Evolutionary conservation across 2,329 filamentous ascomycete species (phyloP).

Genomic region (Albifimbria verrucaria): DNA sequence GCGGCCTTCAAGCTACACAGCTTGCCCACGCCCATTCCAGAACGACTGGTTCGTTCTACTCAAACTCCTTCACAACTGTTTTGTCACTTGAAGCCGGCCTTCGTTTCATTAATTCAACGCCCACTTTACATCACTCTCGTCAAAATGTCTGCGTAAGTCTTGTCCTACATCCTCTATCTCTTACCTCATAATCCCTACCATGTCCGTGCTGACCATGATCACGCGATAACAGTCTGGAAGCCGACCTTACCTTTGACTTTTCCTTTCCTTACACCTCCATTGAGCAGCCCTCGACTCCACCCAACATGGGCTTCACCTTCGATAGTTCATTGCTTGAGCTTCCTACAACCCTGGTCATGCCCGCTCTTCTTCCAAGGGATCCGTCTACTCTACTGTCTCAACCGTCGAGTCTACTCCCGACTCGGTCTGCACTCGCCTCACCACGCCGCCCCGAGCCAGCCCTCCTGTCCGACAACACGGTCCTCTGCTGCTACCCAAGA

Average conservation of each 20-base stretch:
- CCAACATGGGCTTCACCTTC: constrained; percentile 43
- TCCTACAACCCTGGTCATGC: constrained; percentile 51
- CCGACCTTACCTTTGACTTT: constrained; percentile 61
- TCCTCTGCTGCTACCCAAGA: constrained; percentile 78
- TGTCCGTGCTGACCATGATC: too few species aligned
- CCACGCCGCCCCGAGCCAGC: constrained; percentile 61
- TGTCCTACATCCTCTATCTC: constrained; percentile 10
- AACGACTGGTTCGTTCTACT: background rate
- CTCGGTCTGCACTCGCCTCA: constrained; percentile 64
- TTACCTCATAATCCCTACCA: background rate
- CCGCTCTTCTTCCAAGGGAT: constrained; percentile 63
- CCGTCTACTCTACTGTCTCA: constrained; percentile 60
- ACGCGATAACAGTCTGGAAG: constrained; percentile 51
- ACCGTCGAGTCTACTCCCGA: constrained; percentile 53
- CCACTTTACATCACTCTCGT: background rate
- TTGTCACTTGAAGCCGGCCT: background rate
- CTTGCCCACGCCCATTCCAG: constrained; percentile 1
- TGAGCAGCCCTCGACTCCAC: constrained; percentile 26
- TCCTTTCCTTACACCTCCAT: constrained; percentile 42
- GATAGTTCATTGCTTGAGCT: constrained; percentile 55
- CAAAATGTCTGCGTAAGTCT: constrained; percentile 33
- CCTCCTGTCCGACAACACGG: constrained; percentile 77
- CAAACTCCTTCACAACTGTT: constrained; percentile 10
- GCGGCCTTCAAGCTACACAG: background rate
- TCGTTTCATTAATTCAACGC: constrained; percentile 1